Percentiles rank a stretch among this genome's conserved stretches.
These are phyloP conservation scores for Alternaria alternata DNA, from an alignment of 2,329 filamentous ascomycete genomes.

Conservation along the genomic window DNA sequence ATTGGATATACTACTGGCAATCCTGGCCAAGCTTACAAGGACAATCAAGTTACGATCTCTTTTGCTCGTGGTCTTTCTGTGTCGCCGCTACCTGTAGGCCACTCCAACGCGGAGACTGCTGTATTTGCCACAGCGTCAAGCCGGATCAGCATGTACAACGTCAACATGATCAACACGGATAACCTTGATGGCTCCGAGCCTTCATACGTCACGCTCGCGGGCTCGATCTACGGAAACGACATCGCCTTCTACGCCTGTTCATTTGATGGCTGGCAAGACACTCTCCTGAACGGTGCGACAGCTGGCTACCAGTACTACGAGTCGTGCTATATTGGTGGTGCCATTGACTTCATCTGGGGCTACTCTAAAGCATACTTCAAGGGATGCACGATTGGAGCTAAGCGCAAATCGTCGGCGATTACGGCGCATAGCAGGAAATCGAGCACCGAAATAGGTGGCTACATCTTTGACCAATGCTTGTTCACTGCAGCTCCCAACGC, in stretches of 20 bases:
- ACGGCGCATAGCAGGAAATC: slow-evolving; percentile 35
- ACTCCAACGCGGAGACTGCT: slow-evolving; percentile 60
- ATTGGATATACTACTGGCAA: slow-evolving; percentile 65
- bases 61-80: slow-evolving; percentile 52
- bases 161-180: slow-evolving; percentile 57
- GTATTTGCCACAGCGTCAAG: slow-evolving; percentile 56
- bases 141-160: slow-evolving; percentile 67
- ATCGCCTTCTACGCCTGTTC: slow-evolving; percentile 66
- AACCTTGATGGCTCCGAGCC: slow-evolving; percentile 54
- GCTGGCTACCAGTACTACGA: slow-evolving; percentile 64
- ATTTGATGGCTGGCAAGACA: slow-evolving; percentile 65
- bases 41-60: slow-evolving; percentile 65
- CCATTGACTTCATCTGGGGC: slow-evolving; percentile 67
- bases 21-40: slow-evolving; percentile 52
- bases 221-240: slow-evolving; percentile 58
- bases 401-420: slow-evolving; percentile 44
- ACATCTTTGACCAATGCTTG: slow-evolving; percentile 62
- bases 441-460: slow-evolving; percentile 50
- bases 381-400: slow-evolving; percentile 56
- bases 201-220: slow-evolving; percentile 57
- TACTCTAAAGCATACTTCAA: slow-evolving; percentile 61
- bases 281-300: slow-evolving; percentile 42
- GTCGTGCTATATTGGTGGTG: slow-evolving; percentile 64
- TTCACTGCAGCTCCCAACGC: slow-evolving; percentile 52
- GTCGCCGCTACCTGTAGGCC: slow-evolving; percentile 42